A percentile compares a stretch with the other conserved stretches of the same genome.
Conservation (phyloP, 1,284 basidiomycete genomes). For the Cryptococcus jaspeensis region DNA sequence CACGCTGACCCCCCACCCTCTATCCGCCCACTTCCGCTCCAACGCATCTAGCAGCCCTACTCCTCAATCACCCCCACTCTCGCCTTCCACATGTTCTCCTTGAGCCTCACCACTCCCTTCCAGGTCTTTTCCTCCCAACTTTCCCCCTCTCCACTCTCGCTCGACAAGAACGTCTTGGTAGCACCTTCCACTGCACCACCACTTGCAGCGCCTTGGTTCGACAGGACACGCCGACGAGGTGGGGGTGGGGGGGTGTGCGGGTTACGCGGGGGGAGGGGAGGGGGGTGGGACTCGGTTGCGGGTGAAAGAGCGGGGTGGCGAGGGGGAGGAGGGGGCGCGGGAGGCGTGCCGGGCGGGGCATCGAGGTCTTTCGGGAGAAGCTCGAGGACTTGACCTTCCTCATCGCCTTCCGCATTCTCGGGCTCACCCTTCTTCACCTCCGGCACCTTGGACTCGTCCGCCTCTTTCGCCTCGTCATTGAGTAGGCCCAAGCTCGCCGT, state of each 20-base stretch:
- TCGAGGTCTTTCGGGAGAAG: background rate
- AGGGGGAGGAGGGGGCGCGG: background rate
- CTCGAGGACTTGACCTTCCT: background rate
- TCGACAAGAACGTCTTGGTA: slow-evolving; percentile 26
- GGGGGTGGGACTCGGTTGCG: background rate
- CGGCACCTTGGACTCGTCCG: background rate
- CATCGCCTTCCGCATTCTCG: background rate
- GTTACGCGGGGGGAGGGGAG: slow-evolving; percentile 33
- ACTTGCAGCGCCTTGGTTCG: background rate
- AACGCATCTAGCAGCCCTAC: background rate
- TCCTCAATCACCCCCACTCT: slow-evolving; percentile 63
- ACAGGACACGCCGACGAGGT: background rate
- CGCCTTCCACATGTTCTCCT: slow-evolving; percentile 88
- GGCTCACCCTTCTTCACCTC: background rate
- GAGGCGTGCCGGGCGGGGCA: background rate
- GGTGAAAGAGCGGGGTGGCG: background rate
- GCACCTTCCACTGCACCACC: slow-evolving; percentile 4
- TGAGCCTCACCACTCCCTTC: slow-evolving; percentile 74
- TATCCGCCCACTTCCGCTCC: no score
- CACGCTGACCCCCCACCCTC: no score
- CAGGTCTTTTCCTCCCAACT: slow-evolving; percentile 89
- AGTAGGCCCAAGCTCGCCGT: slow-evolving; percentile 1
- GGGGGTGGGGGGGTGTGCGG: slow-evolving; percentile 19
- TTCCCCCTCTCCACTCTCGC: slow-evolving; percentile 52
- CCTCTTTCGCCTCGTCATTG: background rate